Evolutionary conservation across 805 yeast genomes (phyloP).

Genomic region (Teunomyces stri): DNA sequence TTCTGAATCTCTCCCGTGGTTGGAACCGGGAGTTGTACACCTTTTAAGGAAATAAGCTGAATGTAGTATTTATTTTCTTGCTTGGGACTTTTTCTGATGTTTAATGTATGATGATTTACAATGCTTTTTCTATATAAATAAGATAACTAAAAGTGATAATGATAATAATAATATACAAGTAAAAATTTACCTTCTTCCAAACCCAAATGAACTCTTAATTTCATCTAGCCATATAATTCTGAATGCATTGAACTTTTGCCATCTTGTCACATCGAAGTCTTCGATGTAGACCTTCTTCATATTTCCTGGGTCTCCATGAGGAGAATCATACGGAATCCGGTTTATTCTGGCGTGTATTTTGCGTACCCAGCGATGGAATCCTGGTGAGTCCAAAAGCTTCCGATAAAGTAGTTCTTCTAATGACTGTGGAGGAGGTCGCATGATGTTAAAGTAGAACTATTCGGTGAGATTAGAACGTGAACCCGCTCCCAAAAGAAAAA

Average conservation of each 20-base stretch:
- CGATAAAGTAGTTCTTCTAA: constrained; percentile 47
- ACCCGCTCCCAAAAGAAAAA: neutral
- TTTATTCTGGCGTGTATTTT: constrained; percentile 62
- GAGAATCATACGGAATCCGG: constrained; percentile 48
- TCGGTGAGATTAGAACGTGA: neutral
- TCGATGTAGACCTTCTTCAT: constrained; percentile 20
- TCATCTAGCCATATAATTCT: constrained; percentile 60
- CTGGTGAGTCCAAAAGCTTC: constrained; percentile 52
- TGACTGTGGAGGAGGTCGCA: constrained; percentile 20
- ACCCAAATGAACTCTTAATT: constrained; percentile 51
- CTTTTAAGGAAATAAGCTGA: constrained; percentile 58
- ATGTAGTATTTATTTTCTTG: constrained; percentile 73
- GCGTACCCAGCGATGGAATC: constrained; percentile 63
- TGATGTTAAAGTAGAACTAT: neutral
- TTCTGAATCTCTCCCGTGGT: constrained; percentile 11
- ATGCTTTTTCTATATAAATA: neutral
- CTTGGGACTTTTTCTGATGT: constrained; percentile 69
- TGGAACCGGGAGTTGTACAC: constrained; percentile 43
- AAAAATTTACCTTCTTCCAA: constrained; percentile 27
- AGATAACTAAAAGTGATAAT: neutral
- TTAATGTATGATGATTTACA: constrained; percentile 47
- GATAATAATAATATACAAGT: constrained; percentile 1
- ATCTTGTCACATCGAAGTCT: constrained; percentile 46
- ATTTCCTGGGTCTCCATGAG: constrained; percentile 7
- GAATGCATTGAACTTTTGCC: constrained; percentile 61